A percentile compares a stretch with the other conserved stretches of the same genome.
Conservation (phyloP, 352 stramenopile species). For the Globisporangium megalacanthum region DNA sequence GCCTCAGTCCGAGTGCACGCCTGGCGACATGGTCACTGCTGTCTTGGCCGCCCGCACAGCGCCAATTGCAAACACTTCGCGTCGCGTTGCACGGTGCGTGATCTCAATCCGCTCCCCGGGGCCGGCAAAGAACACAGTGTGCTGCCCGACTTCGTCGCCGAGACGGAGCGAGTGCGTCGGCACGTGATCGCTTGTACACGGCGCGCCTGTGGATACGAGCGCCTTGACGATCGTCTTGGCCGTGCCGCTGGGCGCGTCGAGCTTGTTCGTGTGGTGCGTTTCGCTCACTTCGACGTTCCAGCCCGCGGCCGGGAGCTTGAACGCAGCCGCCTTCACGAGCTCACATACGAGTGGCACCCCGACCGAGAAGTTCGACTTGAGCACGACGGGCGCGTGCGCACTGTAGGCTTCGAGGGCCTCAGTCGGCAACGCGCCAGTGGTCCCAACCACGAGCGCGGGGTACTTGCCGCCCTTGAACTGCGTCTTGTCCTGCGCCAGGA, state of each 20-base stretch:
- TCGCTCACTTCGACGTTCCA: constrained; percentile 83
- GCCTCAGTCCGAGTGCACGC: constrained; percentile 62
- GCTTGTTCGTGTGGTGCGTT: constrained; percentile 86
- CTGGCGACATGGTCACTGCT: constrained; percentile 33
- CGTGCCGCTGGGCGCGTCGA: constrained; percentile 75
- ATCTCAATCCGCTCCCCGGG: constrained; percentile 81
- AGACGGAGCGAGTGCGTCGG: constrained; percentile 68
- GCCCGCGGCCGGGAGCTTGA: constrained; percentile 60
- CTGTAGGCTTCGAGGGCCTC: constrained; percentile 58
- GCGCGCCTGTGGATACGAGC: constrained; percentile 45
- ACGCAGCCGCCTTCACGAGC: constrained; percentile 63
- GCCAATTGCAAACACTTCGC: constrained; percentile 80
- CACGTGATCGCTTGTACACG: constrained; percentile 43
- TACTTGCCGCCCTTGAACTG: constrained; percentile 63
- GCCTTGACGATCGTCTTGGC: constrained; percentile 77
- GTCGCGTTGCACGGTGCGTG: constrained; percentile 71
- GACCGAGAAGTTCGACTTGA: constrained; percentile 84
- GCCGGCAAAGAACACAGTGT: constrained; percentile 78
- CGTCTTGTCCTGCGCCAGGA: constrained; percentile 47
- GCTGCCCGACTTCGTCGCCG: constrained; percentile 75
- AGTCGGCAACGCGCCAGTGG: constrained; percentile 53
- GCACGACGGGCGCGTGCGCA: constrained; percentile 49
- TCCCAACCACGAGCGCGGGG: constrained; percentile 73
- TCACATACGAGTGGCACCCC: constrained; percentile 75
- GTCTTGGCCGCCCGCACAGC: constrained; percentile 61